Base-by-base conservation (phyloP, 78 protist species). In the Dictyostelium capitatum region DNA sequence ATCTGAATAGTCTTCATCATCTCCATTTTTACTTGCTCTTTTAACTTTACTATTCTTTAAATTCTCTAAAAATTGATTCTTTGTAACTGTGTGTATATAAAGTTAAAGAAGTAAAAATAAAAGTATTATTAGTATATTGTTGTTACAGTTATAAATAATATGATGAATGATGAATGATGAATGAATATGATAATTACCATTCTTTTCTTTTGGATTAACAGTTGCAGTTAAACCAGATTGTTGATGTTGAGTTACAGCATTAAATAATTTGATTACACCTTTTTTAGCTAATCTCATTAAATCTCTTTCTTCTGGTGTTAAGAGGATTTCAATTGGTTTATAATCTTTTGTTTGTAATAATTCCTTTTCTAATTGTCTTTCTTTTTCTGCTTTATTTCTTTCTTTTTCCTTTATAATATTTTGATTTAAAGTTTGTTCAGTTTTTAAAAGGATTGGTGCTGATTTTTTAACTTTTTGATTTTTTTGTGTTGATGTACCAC, bases 241-340 rank as follows among this genome's bases (percentile, higher is more conserved):
- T 77, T 87, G 92, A 87, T 87, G 92, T 77, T 87, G 65, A 20
- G 92, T 65, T 9, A 87, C 83, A 14, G 92, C 92, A 48, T 87
- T 87, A 28, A 87, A 87, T 74, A 87, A 64, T 50, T 87, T 87
- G 30, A 87, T 87, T 19, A 87, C 83, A 87, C 92, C 92, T 25
- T 69, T 51, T 64, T 87, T 87, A 25, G 92, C 92, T 19, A 77
- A 59, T 30, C 69, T 41, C 67, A 57, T 50, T 25, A 77, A 23
- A 20, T 87, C 92, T 50, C 92, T 56, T 65, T 87, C 92, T 64
- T 62, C 69, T 1, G 82, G 74, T 1, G 92, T 77, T 17, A 70
- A 51, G 1, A 87, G 64, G 1, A 64, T 51, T 50, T 87, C 92
- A 28, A 87, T 87, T 11, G 74, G 74, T 51, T 77, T 54, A 14